Base-by-base conservation (phyloP, 768 basidiomycete species). In the Coprinellus aureogranulatus region DNA sequence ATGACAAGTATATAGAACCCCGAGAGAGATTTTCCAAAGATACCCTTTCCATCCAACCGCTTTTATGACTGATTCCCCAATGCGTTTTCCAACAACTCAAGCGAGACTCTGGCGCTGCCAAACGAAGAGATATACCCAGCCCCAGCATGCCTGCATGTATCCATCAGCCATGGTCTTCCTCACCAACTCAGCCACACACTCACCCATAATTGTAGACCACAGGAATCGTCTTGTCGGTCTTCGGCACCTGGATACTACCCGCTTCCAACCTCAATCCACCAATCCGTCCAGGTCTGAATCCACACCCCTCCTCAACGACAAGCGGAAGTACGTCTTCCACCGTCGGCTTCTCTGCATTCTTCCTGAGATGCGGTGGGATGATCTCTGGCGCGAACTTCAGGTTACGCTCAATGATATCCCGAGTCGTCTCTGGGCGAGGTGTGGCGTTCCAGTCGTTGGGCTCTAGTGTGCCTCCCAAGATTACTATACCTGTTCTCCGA, bases 361-460 rank as follows among this genome's bases (percentile, higher is more conserved):
- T 75, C 2, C 83, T 76, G 16, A 83, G 62, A 47, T 83, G 79
- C 0, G 82, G 83, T 3, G 85, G 79, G 1, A 78, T 83, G 23
- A 87, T 76, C 55, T 85, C 83, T 0, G 84, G 81, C 58, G 81
- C 82, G 22, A 85, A 69, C 5, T 73, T 72, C 4, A 89, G 71
- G 6, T 65, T 77, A 16, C 78, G 78, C 31, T 76, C 66, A 11
- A 91, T 74, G 46, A 90, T 89, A 40, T 82, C 77, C 2, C 68
- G 67, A 1, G 85, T 86, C 2, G 81, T 88, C 63, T 88, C 81
- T 14, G 81, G 79, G 10, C 89, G 82, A 3, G 88, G 81, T 3
- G 70, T 70, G 0, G 90, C 87, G 62, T 84, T 84, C 87, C 86
- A 91, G 64, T 90, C 88, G 52, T 90, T 68, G 0, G 72, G 69